These are phyloP conservation scores for Aureobasidium pullulans DNA, from an alignment of 2,329 filamentous ascomycete species.

Conservation along the genomic window DNA sequence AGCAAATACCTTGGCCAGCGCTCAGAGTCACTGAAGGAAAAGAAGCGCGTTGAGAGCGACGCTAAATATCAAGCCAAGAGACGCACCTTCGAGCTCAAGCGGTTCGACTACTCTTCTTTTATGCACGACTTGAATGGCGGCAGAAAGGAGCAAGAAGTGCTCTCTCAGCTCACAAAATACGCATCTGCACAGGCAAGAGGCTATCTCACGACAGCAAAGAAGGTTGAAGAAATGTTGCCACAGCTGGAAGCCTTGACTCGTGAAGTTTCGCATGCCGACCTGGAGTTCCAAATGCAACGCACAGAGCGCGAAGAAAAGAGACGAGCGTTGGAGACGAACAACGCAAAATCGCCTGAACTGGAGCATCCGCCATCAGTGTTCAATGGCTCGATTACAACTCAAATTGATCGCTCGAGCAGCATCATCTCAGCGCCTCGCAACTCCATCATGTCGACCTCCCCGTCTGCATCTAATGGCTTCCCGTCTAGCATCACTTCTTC, in stretches of 20 bases:
- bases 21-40: constrained; percentile 92
- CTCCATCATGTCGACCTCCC: constrained; percentile 10
- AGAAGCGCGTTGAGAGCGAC: constrained; percentile 91
- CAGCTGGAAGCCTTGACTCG: constrained; percentile 81
- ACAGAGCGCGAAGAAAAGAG: constrained; percentile 96
- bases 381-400: background rate
- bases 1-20: constrained; percentile 92
- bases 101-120: constrained; percentile 97
- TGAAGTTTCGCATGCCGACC: constrained; percentile 89
- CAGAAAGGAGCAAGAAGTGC: constrained; percentile 94
- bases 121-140: constrained; percentile 99
- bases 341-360: constrained; percentile 24
- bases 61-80: constrained; percentile 93
- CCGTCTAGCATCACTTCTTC: constrained; percentile 1
- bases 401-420: constrained; percentile 8
- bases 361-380: background rate
- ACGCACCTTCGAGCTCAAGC: constrained; percentile 90
- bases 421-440: constrained; percentile 8
- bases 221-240: constrained; percentile 77
- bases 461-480: background rate
- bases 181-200: constrained; percentile 81
- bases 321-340: constrained; percentile 80
- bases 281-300: constrained; percentile 91
- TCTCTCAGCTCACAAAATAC: constrained; percentile 90
- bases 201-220: constrained; percentile 77